A percentile compares a stretch with the other conserved stretches of the same genome.
Evolutionary conservation across 2,329 filamentous ascomycete species (phyloP).

Genomic region (Plenodomus biglobosus): DNA sequence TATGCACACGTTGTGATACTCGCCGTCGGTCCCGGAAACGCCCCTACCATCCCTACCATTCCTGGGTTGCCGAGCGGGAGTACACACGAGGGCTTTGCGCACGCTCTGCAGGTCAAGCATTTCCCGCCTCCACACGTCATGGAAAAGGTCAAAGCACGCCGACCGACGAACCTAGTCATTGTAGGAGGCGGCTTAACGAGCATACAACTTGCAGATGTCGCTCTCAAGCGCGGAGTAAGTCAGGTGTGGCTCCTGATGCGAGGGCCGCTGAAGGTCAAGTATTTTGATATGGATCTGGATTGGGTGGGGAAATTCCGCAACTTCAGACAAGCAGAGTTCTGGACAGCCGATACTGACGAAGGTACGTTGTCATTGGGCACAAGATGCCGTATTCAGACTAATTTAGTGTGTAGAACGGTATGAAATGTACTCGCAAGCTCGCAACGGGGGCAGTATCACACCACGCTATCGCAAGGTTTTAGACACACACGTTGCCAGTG

Average conservation of each 20-base stretch:
- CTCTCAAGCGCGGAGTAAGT: slow-evolving; percentile 63
- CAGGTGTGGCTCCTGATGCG: slow-evolving; percentile 73
- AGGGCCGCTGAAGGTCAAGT: slow-evolving; percentile 63
- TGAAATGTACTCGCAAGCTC: slow-evolving; percentile 65
- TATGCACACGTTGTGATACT: slow-evolving; percentile 67
- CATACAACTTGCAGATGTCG: slow-evolving; percentile 70
- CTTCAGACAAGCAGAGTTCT: slow-evolving; percentile 73
- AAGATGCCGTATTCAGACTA: background rate
- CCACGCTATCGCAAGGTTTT: slow-evolving; percentile 68
- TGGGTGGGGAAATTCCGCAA: slow-evolving; percentile 87
- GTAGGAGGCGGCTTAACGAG: slow-evolving; percentile 77
- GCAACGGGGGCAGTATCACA: slow-evolving; percentile 76
- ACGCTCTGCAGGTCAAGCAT: slow-evolving; percentile 64
- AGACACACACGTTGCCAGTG: slow-evolving; percentile 58
- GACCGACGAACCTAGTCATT: slow-evolving; percentile 64
- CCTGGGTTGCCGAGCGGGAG: slow-evolving; percentile 42
- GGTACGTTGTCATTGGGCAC: slow-evolving; percentile 32
- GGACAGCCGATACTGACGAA: slow-evolving; percentile 71
- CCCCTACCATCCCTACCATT: slow-evolving; percentile 50
- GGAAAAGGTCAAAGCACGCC: slow-evolving; percentile 52
- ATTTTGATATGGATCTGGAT: slow-evolving; percentile 73
- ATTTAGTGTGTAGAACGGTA: slow-evolving; percentile 58
- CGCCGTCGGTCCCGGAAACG: slow-evolving; percentile 69
- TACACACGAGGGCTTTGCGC: slow-evolving; percentile 56
- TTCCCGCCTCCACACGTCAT: slow-evolving; percentile 59